Conservation (phyloP, 2,329 filamentous ascomycete species). For the Microdochium nivale region DNA sequence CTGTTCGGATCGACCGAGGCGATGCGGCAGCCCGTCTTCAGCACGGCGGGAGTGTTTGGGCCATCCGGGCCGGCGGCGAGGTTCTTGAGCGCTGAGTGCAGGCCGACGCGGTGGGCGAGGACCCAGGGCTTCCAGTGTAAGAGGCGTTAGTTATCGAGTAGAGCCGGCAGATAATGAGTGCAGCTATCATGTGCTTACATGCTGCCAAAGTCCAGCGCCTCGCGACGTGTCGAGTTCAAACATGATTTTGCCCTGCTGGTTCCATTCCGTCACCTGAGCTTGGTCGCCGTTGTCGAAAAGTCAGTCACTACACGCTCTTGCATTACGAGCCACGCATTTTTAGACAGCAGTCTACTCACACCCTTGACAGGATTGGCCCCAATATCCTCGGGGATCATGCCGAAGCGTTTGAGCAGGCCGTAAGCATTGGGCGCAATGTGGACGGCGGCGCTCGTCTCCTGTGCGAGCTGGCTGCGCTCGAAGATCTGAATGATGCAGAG, state of each 20-base stretch:
- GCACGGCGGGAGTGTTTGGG: background rate
- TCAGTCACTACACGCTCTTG: background rate
- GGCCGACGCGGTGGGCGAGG: background rate
- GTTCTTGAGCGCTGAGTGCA: background rate
- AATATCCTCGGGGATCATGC: constrained; percentile 21
- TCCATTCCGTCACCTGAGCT: background rate
- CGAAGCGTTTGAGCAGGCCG: constrained; percentile 25
- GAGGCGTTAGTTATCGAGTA: background rate
- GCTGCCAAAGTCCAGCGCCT: background rate
- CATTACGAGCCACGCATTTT: background rate
- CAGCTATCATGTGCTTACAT: background rate
- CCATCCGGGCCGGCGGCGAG: background rate
- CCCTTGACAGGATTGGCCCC: constrained; percentile 24
- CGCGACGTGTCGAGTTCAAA: background rate
- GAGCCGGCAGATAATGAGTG: background rate
- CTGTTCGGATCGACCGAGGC: background rate
- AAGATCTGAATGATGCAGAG: constrained; percentile 21
- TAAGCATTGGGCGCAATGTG: constrained; percentile 46
- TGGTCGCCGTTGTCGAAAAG: background rate
- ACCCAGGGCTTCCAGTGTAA: background rate
- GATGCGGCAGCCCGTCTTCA: background rate
- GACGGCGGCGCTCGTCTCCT: constrained; percentile 44
- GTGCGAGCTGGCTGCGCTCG: constrained; percentile 39
- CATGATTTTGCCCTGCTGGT: background rate
- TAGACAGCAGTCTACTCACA: constrained; percentile 7